A percentile compares a stretch with the other conserved stretches of the same genome.
Evolutionary conservation across 805 yeast genomes (phyloP).

Genomic region (Yarrowia sp.): DNA sequence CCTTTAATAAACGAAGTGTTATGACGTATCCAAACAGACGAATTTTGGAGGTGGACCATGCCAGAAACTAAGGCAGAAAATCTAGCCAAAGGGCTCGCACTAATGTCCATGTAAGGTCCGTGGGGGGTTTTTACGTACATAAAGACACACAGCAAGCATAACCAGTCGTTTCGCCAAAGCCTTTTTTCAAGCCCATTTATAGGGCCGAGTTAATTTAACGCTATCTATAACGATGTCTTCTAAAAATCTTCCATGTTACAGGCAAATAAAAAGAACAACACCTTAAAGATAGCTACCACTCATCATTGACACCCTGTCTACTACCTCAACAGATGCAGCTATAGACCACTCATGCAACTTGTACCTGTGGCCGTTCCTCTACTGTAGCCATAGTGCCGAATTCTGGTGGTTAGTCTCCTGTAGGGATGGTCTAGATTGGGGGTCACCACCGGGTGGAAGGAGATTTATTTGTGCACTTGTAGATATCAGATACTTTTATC

Average conservation of each 20-base stretch:
- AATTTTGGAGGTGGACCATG: background rate
- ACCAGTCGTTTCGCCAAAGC: no score
- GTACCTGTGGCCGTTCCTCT: constrained; percentile 15
- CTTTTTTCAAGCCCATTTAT: background rate
- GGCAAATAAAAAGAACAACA: background rate
- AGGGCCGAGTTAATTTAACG: constrained; percentile 6
- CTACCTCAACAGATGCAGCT: background rate
- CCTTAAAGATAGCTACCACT: no score
- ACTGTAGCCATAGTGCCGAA: background rate
- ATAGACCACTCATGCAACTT: constrained; percentile 5
- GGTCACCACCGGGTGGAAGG: no score
- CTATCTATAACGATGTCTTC: no score
- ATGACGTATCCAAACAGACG: background rate
- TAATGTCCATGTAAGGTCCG: constrained; percentile 27
- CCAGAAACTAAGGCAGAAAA: background rate
- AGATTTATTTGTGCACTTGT: no score
- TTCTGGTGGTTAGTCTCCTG: background rate
- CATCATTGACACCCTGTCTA: no score
- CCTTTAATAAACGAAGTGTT: constrained; percentile 10
- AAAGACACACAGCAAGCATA: background rate
- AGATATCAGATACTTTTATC: no score
- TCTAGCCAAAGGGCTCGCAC: background rate
- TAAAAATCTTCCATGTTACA: background rate
- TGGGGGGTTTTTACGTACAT: background rate
- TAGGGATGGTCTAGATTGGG: background rate